These are phyloP conservation scores for Simplicillium aogashimaense DNA, from an alignment of 2,329 filamentous ascomycete species.

Conservation along the genomic window DNA sequence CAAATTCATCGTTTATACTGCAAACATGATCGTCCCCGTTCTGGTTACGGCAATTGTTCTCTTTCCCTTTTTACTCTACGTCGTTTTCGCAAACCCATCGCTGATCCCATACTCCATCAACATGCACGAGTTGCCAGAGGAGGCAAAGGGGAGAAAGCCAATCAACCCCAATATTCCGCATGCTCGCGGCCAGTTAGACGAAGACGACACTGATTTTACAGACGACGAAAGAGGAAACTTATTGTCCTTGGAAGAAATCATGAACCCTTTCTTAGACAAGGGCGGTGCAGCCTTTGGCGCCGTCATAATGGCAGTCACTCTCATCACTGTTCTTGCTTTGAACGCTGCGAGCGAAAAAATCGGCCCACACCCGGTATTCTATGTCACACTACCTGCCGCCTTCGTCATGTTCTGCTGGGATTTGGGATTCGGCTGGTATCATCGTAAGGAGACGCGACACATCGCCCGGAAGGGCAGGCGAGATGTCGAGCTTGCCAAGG, in stretches of 20 bases:
- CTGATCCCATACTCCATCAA: conserved; percentile 57
- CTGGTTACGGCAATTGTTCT: conserved; percentile 56
- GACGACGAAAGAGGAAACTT: conserved; percentile 41
- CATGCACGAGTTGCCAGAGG: conserved; percentile 56
- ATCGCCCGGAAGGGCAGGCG: conserved; percentile 26
- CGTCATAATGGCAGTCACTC: conserved; percentile 54
- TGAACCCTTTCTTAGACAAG: conserved; percentile 66
- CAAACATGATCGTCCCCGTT: conserved; percentile 69
- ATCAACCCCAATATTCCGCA: conserved; percentile 66
- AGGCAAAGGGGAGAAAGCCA: conserved; percentile 42
- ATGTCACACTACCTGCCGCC: conserved; percentile 59
- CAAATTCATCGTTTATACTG: conserved; percentile 63
- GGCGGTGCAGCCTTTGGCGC: conserved; percentile 54
- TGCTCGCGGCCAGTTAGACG: conserved; percentile 43
- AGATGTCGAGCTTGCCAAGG: no score
- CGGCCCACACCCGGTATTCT: conserved; percentile 45
- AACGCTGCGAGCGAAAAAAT: no score
- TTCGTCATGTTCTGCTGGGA: conserved; percentile 62
- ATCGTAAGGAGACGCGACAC: conserved; percentile 51
- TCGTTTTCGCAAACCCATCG: conserved; percentile 54
- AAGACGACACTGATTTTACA: conserved; percentile 33
- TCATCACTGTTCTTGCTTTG: no score
- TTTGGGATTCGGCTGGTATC: conserved; percentile 50
- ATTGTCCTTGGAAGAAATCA: conserved; percentile 59
- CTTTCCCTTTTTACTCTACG: conserved; percentile 60